Evolutionary conservation across 2,329 filamentous ascomycete species (phyloP), one percentile per base, ranked within the genome.

Genomic region (Curvularia eragrostidis): DNA sequence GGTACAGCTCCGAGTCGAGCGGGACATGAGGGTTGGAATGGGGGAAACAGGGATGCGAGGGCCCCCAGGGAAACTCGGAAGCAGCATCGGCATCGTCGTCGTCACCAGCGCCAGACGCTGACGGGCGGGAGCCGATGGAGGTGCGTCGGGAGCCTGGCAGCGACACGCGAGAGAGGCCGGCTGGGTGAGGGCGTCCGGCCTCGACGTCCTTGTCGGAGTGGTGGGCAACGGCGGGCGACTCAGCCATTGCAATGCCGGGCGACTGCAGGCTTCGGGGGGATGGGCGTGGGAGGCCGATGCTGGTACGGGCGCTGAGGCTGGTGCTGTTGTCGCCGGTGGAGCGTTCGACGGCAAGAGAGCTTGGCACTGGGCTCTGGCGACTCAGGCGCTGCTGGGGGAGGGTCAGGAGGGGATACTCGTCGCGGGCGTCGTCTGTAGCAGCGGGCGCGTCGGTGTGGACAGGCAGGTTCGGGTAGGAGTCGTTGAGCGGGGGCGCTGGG

Each of bases 21-120:
- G 93, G 88, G 5, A 97, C 94, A 75, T 99, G 93, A 0, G 93
- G 91, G 72, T 98, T 98, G 38, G 92, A 81, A 72, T 98, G 95
- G 48, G 95, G 95, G 73, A 89, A 98, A 76, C 95, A 99, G 4
- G 95, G 94, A 75, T 99, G 95, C 39, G 90, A 87, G 13, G 93
- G 93, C 0, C 95, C 94, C 95, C 95, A 99, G 77, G 92, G 87
- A 50, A 92, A 87, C 61, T 90, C 89, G 13, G 74, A 77, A 0
- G 55, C 66, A 46, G 69, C 69, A 58, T 76, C 73, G 54, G 51
- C 67, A 32, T 74, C 69, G 50, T 71, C 67, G 30, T 73, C 69
- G 48, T 72, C 76, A 47, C 88, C 52, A 24, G 19, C 52, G 7
- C 43, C 59, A 18, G 68, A 65, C 3, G 48, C 66, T 23, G 51